Percentiles rank a stretch among this genome's conserved stretches.
phyloP scores from a whole-genome alignment of 495 filamentous ascomycete species.

The Podospora pseudocomata region DNA sequence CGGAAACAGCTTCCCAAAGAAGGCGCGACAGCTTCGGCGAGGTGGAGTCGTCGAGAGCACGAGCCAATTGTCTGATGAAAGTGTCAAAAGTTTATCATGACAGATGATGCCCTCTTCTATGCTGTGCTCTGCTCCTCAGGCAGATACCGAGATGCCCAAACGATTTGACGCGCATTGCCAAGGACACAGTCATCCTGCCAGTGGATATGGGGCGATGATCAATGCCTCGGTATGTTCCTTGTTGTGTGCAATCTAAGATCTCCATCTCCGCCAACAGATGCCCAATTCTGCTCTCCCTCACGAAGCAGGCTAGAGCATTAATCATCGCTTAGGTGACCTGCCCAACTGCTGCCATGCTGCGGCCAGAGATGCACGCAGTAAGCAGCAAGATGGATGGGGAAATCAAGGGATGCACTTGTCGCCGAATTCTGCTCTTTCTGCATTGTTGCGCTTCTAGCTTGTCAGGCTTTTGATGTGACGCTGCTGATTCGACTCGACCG shows the following conservation, averaged over 20 bases:
- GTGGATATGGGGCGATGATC: neutral
- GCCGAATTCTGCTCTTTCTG: neutral
- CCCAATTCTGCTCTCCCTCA: neutral
- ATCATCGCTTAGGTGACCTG: neutral
- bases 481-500: neutral
- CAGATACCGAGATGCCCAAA: neutral
- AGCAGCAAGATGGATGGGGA: neutral
- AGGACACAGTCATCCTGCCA: too few species aligned
- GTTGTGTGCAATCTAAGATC: neutral
- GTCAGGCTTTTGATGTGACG: neutral
- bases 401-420: neutral
- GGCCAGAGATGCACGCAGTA: neutral
- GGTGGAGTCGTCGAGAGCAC: neutral
- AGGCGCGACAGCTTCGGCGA: neutral
- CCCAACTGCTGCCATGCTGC: neutral
- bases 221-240: neutral
- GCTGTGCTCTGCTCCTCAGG: neutral
- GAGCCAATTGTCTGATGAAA: neutral
- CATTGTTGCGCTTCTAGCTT: neutral
- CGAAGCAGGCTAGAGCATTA: neutral
- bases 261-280: neutral
- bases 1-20: neutral
- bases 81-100: neutral
- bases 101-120: neutral
- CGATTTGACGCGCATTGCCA: too few species aligned